Conservation (phyloP, 2,329 filamentous ascomycete genomes). For the Exophiala bonariae region DNA sequence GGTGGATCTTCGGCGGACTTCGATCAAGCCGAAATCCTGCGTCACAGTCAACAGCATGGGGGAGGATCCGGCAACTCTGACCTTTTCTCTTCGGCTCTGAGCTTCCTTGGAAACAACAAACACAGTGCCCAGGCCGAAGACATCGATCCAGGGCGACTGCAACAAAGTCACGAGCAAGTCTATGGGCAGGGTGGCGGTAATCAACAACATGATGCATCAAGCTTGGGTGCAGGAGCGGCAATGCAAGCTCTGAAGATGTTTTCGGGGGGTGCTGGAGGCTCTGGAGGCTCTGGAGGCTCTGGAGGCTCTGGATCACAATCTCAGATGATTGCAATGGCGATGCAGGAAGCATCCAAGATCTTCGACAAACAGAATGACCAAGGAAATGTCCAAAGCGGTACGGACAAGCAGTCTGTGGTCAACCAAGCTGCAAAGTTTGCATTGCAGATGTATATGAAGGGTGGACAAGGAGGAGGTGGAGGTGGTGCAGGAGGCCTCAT, state of each 20-base stretch:
- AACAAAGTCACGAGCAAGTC: conserved; percentile 72
- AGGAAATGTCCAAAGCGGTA: conserved; percentile 57
- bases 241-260: conserved; percentile 67
- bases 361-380: conserved; percentile 60
- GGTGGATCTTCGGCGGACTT: conserved; percentile 35
- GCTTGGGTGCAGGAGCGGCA: conserved; percentile 45
- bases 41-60: conserved; percentile 59
- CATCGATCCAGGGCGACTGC: conserved; percentile 56
- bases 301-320: conserved; percentile 63
- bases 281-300: conserved; percentile 29
- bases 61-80: conserved; percentile 51
- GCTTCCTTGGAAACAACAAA: conserved; percentile 56
- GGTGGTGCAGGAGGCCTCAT: conserved; percentile 54
- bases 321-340: conserved; percentile 79
- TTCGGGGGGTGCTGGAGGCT: conserved; percentile 53
- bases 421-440: conserved; percentile 82
- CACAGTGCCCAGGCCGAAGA: conserved; percentile 47
- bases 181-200: conserved; percentile 59
- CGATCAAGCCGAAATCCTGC: conserved; percentile 55
- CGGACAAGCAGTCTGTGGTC: conserved; percentile 78
- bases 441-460: conserved; percentile 88
- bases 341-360: conserved; percentile 82
- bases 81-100: conserved; percentile 59
- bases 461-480: conserved; percentile 54
- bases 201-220: conserved; percentile 48